Base-by-base conservation (phyloP, 1,284 basidiomycete genomes). In the Boletus mariae region DNA sequence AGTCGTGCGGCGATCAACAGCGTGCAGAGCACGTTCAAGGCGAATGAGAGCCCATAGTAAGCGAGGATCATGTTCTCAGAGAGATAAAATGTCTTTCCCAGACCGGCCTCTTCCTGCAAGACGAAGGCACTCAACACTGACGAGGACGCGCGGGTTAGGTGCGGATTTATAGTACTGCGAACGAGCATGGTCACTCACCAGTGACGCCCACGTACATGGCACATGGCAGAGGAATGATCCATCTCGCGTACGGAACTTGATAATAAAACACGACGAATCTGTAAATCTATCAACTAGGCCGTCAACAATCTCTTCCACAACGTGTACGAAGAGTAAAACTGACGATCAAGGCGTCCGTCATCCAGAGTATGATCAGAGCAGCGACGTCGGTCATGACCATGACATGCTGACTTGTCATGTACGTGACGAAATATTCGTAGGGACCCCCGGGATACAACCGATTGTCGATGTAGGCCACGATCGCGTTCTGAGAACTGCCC, bases 1-100 rank as follows among this genome's bases (percentile, higher is more conserved):
- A 77, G 61, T 4, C 73, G 71, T 4, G 49, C 53, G 9, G 71
- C 69, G 35, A 77, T 73, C 23, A 74, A 56, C 31, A 70, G 34
- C 2, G 74, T 75, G 37, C 73, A 49, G 17, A 75, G 35, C 32
- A 75, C 59, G 59, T 72, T 77, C 52, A 75, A 60, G 13, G 69
- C 59, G 42, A 73, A 62, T 10, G 74, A 68, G 9, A 75, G 62
- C 2, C 58, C 49, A n/a, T 67, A 69, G 52, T 71, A 73, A 12
- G 68, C 46, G 11, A 68, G 52, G 8, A 64, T 8, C 32, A 64
- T 2, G 42, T 61, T 53, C 47, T 63, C 60, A 4, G 57, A 65
- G 48, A 66, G 42, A 41, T 54, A 62, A 46, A 63, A 66, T 55
- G 56, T 62, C 54, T 45, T 47, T 12, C 55, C 57, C 29, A 55